These are phyloP conservation scores for Pyrenochaeta sp. DNA, from an alignment of 2,329 filamentous ascomycete species.

Conservation along the genomic window DNA sequence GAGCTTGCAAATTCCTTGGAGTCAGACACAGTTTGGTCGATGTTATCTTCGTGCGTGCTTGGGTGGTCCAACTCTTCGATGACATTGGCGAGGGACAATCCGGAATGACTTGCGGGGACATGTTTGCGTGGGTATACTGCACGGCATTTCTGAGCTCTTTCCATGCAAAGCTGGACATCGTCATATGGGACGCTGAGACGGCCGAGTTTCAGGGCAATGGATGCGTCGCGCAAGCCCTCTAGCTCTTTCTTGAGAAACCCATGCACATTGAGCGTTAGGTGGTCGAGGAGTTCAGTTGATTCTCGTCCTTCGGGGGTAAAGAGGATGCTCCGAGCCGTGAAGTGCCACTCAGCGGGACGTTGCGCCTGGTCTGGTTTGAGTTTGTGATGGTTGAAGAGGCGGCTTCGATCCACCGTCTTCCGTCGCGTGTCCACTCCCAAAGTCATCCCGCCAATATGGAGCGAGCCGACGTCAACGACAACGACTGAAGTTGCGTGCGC, in stretches of 20 bases:
- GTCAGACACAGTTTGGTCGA: constrained; percentile 86
- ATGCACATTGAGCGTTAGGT: constrained; percentile 87
- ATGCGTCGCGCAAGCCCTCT: constrained; percentile 88
- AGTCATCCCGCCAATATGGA: constrained; percentile 85
- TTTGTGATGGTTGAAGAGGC: constrained; percentile 77
- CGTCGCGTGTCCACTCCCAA: constrained; percentile 88
- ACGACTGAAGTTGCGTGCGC: constrained; percentile 80
- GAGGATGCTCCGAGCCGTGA: constrained; percentile 82
- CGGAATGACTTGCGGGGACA: constrained; percentile 48
- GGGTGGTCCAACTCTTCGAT: constrained; percentile 75
- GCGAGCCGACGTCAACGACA: constrained; percentile 79
- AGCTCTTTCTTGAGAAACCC: constrained; percentile 85
- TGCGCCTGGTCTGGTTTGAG: constrained; percentile 61
- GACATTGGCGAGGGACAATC: constrained; percentile 74
- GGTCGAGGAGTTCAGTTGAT: constrained; percentile 86
- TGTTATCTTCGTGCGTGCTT: constrained; percentile 69
- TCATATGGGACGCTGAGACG: constrained; percentile 90
- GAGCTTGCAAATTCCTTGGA: constrained; percentile 93
- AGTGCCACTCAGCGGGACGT: constrained; percentile 91
- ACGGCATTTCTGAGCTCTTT: constrained; percentile 60
- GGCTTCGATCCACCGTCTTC: constrained; percentile 89
- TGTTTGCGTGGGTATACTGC: constrained; percentile 18
- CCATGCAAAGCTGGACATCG: constrained; percentile 72
- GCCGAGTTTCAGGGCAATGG: constrained; percentile 88
- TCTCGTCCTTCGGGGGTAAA: constrained; percentile 87